Evolutionary conservation across 768 basidiomycete genomes (phyloP), one percentile per base, ranked within the genome.

Genomic region (Serpula lacrymans): DNA sequence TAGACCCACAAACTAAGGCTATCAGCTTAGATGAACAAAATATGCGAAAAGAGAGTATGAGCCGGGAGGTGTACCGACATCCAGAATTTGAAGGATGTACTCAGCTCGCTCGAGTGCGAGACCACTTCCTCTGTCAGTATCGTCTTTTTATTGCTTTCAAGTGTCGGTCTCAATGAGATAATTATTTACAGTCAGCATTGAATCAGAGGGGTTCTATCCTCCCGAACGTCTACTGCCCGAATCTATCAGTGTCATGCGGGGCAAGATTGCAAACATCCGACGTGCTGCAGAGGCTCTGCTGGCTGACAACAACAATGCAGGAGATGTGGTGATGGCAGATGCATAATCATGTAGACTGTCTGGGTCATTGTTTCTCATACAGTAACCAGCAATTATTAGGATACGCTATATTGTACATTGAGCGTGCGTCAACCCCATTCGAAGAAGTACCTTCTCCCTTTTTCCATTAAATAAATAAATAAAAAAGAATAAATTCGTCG

Each of bases 51-150:
- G 96, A 99, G 57, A 87, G 82, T 3, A 88, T 99, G 57, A 90
- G 82, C 48, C 73, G 96, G 32, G 94, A 98, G 64, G 94, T 94
- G 2, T 71, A 96, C 31, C 77, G 95, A 47, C 87, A 97, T 62
- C 82, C 85, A 0, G 94, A 98, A 60, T 96, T 98, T 48, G 75
- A 80, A 26, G 89, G 80, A 29, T 78, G 72, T 35, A 92, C 95
- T 3, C 76, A 88, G 59, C 71, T 99, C 37, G 80, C 82, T 40
- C 76, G 96, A 6, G 82, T 96, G 33, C 72, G 91, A 37, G 93
- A 97, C 69, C 87, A 84, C 65, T 97, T 96, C 64, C 74, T 97
- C 40, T 97, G 95, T 93, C 53, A 53, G 89, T 70, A 27, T 24
- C 39, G 36, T 30, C 9, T 20, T 12, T 37, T 31, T 12, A 29